Base-by-base conservation (phyloP, 768 basidiomycete genomes). In the Suillus lakei region DNA sequence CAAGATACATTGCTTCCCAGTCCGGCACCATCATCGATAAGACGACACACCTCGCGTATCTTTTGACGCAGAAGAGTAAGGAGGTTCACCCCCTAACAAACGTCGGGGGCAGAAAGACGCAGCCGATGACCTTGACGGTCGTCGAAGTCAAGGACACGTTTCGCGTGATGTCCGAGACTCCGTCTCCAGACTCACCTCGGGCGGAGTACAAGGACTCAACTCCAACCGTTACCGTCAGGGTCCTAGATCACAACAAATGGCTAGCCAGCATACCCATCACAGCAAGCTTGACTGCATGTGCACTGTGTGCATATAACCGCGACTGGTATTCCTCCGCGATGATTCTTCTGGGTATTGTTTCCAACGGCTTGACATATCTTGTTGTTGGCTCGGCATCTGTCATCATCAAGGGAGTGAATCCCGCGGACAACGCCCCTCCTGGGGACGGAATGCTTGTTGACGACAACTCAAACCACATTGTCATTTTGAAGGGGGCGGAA, bases 1-100 rank as follows among this genome's bases (percentile, higher is more conserved):
- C 92, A 48, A 91, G 91, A 68, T 95, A 86, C 75, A 87, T 88
- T 67, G 88, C 91, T 1, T 86, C 91, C 68, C 88, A n/a, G 79
- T 95, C 59, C 84, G 91, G 75, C 77, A 91, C 67, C 84, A 81
- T 62, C 75, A 79, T 50, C 82, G 75, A 3, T 72, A 75, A 5
- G 80, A 85, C 71, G 81, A 85, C 51, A 80, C 89, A 30, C 77
- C 85, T 71, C 87, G 92, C 34, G 83, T 79, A 61, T 88, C 90
- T 78, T 83, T 86, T 26, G 4, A 60, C 66, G 18, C 60, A 67
- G 41, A 53, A 58, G 9, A 69, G 70, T 41, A 34, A 23, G 16
- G 39, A 26, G 0, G 10, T 0, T 21, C 2, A 2, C 15, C 60
- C 46, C 21, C 15, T 7, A 18, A 56, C 68, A 41, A 21, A 15